These are phyloP conservation scores for Rhododendron vialii DNA, from an alignment of 148 eudicot species.

Conservation along the genomic window DNA sequence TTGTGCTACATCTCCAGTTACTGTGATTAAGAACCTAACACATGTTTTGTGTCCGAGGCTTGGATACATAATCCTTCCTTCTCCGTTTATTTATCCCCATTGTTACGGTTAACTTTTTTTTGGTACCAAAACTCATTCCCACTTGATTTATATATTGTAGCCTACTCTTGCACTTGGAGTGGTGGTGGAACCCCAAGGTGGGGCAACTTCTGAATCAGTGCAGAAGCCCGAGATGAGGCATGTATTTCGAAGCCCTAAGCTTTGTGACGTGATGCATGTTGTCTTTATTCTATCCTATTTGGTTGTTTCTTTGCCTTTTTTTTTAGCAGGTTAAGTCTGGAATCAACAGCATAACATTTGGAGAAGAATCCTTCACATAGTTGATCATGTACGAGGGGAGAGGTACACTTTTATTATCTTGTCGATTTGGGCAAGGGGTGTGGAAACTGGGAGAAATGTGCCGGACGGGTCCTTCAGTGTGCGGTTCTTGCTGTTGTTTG, in stretches of 20 bases:
- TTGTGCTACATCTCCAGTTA: slow-evolving; percentile 19
- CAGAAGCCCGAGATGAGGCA: slow-evolving; percentile 57
- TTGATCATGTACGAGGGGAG: neutral
- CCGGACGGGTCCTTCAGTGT: neutral
- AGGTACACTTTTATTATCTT: neutral
- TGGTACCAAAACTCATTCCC: neutral
- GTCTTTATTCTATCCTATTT: slow-evolving; percentile 30
- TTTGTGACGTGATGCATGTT: slow-evolving; percentile 25
- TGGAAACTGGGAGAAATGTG: neutral
- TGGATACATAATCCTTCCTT: slow-evolving; percentile 11
- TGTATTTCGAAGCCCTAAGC: slow-evolving; percentile 33
- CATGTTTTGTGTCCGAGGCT: slow-evolving; percentile 17
- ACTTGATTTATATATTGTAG: slow-evolving; percentile 26
- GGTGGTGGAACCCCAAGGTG: slow-evolving; percentile 57
- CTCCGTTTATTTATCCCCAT: neutral
- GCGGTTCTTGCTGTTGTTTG: neutral
- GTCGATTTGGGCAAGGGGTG: neutral
- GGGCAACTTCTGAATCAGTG: slow-evolving; percentile 34
- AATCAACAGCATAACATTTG: slow-evolving; percentile 22
- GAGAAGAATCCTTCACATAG: neutral
- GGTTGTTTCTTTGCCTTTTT: slow-evolving; percentile 16
- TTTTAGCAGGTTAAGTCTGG: slow-evolving; percentile 44
- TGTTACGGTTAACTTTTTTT: neutral
- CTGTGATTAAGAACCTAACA: slow-evolving; percentile 17
- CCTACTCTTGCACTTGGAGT: slow-evolving; percentile 44